These are phyloP conservation scores for Mortierella sp. DNA, from an alignment of 371 early-diverging fungal genomes.

Conservation along the genomic window DNA sequence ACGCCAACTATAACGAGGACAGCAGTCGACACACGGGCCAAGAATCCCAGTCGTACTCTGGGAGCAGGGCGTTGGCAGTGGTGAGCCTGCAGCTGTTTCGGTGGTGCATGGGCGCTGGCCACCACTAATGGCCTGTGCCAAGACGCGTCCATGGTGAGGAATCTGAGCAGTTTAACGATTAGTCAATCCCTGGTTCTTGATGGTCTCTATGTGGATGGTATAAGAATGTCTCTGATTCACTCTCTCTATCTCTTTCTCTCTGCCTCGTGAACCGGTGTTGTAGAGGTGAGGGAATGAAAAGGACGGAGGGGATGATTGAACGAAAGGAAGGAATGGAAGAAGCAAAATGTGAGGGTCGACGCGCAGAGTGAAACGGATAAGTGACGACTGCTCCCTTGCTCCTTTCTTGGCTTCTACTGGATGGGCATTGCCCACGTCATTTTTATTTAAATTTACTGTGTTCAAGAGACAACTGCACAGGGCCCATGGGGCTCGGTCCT, in stretches of 20 bases:
- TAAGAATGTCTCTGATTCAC: background rate
- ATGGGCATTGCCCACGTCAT: too few relatives aligned
- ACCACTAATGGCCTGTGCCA: slow-evolving; percentile 15
- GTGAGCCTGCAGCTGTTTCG: slow-evolving; percentile 3
- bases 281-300: too few relatives aligned
- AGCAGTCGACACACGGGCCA: slow-evolving; percentile 10
- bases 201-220: too few relatives aligned
- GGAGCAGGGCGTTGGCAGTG: background rate
- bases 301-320: too few relatives aligned
- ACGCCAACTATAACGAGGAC: slow-evolving; percentile 20
- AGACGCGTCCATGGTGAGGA: slow-evolving; percentile 63
- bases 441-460: too few relatives aligned
- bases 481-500: too few relatives aligned
- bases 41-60: background rate
- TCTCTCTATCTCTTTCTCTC: background rate
- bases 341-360: too few relatives aligned
- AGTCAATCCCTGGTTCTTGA: background rate
- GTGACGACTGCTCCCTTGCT: too few relatives aligned
- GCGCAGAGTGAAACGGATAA: too few relatives aligned
- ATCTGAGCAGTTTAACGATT: slow-evolving; percentile 82
- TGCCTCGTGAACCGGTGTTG: background rate
- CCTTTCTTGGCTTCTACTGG: too few relatives aligned
- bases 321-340: too few relatives aligned
- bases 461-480: background rate
- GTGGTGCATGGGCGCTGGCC: background rate